Conservation (phyloP, 2,329 filamentous ascomycete species). For the Arthrobotrys sphaeroides region DNA sequence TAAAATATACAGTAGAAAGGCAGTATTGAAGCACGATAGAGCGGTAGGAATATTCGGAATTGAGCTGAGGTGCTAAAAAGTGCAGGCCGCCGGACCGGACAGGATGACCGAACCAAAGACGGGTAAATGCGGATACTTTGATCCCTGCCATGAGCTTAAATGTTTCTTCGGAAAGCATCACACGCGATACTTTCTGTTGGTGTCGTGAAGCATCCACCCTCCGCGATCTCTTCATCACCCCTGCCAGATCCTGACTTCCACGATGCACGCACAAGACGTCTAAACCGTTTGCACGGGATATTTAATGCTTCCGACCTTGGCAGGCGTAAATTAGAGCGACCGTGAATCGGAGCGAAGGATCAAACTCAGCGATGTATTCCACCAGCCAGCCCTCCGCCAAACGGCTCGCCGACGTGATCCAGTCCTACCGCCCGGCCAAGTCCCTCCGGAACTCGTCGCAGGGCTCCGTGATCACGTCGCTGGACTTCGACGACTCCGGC, state of each 20-base stretch:
- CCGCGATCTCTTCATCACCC: too few relatives aligned
- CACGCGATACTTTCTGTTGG: too few relatives aligned
- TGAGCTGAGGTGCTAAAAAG: not conserved
- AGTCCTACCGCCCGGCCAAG: slow-evolving; percentile 68
- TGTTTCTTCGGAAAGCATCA: too few relatives aligned
- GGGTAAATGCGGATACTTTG: slow-evolving; percentile 48
- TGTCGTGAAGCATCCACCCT: too few relatives aligned
- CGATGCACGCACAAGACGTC: too few relatives aligned
- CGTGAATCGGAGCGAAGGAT: not conserved
- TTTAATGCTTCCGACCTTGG: too few relatives aligned
- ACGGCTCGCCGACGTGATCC: slow-evolving; percentile 61
- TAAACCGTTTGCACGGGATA: too few relatives aligned
- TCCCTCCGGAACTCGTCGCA: slow-evolving; percentile 58
- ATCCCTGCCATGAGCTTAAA: not conserved
- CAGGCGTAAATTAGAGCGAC: too few relatives aligned
- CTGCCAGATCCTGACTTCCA: too few relatives aligned
- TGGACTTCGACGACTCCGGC: slow-evolving; percentile 96
- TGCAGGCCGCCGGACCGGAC: slow-evolving; percentile 19
- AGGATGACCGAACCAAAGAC: not conserved
- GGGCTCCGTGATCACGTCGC: slow-evolving; percentile 74
- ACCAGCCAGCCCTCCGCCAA: slow-evolving; percentile 55
- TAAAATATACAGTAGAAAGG: not conserved
- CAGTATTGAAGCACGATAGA: not conserved
- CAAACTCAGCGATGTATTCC: slow-evolving; percentile 50
- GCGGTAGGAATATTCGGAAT: not conserved